Conservation (phyloP, 2,329 filamentous ascomycete species). For the Sphaerulina populicola region DNA sequence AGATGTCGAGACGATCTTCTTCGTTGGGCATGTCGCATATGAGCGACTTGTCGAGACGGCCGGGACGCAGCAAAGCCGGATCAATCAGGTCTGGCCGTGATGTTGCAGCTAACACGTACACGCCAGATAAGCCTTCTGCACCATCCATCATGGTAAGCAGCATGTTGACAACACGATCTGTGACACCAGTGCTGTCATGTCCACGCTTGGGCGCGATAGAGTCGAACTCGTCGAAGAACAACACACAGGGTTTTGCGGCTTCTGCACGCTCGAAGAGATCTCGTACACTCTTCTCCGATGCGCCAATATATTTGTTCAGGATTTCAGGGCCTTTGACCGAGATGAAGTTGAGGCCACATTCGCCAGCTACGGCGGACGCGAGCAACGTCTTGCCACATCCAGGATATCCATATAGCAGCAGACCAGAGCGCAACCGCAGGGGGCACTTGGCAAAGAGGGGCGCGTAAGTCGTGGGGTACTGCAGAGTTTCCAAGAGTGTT, state of each 20-base stretch:
- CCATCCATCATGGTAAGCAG: conserved; percentile 98
- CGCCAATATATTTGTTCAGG: conserved; percentile 97
- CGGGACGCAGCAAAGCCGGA: conserved; percentile 81
- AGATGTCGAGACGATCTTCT: conserved; percentile 79
- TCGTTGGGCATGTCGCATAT: conserved; percentile 79
- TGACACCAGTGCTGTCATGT: conserved; percentile 96
- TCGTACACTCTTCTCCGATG: conserved; percentile 89
- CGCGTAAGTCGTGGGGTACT: conserved; percentile 96
- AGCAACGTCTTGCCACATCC: conserved; percentile 95
- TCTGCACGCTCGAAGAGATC: conserved; percentile 90
- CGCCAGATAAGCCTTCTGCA: conserved; percentile 85
- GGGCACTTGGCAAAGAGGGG: conserved; percentile 96
- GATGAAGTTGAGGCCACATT: conserved; percentile 97
- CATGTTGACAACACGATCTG: conserved; percentile 95
- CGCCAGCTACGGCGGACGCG: conserved; percentile 91
- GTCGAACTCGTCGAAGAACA: conserved; percentile 99
- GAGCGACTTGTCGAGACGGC: conserved; percentile 84
- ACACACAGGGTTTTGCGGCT: conserved; percentile 82
- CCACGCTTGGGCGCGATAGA: conserved; percentile 94
- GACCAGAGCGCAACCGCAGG: conserved; percentile 81
- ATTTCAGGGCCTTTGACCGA: conserved; percentile 97
- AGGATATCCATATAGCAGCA: conserved; percentile 88
- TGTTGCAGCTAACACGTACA: conserved; percentile 93
- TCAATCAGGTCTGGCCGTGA: conserved; percentile 91
- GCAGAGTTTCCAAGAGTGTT: conserved; percentile 85